Percentiles rank a stretch among this genome's conserved stretches.
Conservation (phyloP, 208 protist species). For the Trypanosoma cruzi region DNA sequence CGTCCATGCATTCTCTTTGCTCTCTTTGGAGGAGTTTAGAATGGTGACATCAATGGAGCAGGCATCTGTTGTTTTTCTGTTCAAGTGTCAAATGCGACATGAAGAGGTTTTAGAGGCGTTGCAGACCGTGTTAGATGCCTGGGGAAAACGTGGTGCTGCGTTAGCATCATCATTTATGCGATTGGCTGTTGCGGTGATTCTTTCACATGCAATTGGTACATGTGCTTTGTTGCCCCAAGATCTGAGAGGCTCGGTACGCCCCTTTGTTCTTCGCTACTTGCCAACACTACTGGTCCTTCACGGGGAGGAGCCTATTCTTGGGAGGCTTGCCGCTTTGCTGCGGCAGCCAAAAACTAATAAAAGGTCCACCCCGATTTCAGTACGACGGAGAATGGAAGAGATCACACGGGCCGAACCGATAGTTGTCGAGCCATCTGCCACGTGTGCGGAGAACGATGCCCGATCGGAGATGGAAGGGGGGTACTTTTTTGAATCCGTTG, state of each 20-base stretch:
- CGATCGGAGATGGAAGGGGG: neutral
- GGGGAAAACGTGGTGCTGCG: conserved; percentile 14
- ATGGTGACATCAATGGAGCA: conserved; percentile 21
- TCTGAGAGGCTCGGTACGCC: neutral
- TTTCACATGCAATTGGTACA: conserved; percentile 25
- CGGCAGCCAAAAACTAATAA: conserved; percentile 5
- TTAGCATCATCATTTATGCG: conserved; percentile 10
- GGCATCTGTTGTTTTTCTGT: conserved; percentile 26
- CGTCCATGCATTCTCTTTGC: conserved; percentile 19
- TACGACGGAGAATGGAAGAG: conserved; percentile 5
- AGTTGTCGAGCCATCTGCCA: neutral
- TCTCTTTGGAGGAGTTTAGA: conserved; percentile 18
- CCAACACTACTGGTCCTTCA: neutral
- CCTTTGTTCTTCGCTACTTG: conserved; percentile 18
- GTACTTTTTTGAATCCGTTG: conserved; percentile 26
- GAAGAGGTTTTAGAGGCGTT: conserved; percentile 23
- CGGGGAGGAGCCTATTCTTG: neutral
- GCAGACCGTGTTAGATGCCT: conserved; percentile 24
- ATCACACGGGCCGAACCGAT: neutral
- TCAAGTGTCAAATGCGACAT: conserved; percentile 27
- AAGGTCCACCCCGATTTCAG: neutral
- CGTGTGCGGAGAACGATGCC: neutral
- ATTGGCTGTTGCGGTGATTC: conserved; percentile 22
- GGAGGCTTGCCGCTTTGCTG: conserved; percentile 12
- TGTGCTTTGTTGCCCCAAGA: conserved; percentile 3